These are phyloP conservation scores for Eimeria acervulina DNA, from an alignment of 169 alveolate genomes.

Conservation along the genomic window DNA sequence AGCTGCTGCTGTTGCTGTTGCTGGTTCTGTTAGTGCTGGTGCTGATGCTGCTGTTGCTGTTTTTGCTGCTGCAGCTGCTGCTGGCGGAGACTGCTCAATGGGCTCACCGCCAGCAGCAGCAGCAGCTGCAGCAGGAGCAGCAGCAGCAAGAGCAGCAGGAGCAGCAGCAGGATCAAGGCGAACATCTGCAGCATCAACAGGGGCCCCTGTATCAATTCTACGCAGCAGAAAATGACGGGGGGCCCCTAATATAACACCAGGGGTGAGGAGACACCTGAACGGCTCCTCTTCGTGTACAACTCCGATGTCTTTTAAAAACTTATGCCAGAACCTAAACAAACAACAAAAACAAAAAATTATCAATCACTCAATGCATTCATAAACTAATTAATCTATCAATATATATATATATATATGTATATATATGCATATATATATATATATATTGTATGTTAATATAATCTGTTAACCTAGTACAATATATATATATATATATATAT, in stretches of 20 bases:
- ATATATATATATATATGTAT: too few species aligned
- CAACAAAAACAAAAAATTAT: background rate
- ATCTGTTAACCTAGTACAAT: too few species aligned
- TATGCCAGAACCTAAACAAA: conserved; percentile 91
- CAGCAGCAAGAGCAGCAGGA: background rate
- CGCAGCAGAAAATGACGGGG: conserved; percentile 35
- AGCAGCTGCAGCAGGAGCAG: conserved; percentile 8
- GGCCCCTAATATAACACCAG: conserved; percentile 92
- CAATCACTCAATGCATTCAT: too few species aligned
- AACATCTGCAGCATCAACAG: conserved; percentile 13
- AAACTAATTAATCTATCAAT: too few species aligned
- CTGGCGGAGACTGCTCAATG: background rate
- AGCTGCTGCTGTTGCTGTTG: too few species aligned
- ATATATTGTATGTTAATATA: too few species aligned
- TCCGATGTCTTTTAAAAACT: conserved; percentile 91
- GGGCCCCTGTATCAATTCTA: conserved; percentile 50
- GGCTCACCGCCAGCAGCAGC: background rate
- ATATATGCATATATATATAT: too few species aligned
- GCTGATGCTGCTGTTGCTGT: background rate
- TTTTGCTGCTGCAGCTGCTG: background rate
- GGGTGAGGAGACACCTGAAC: conserved; percentile 91
- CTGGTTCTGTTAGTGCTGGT: too few species aligned
- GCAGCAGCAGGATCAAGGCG: conserved; percentile 1
- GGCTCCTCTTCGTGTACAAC: conserved; percentile 92
- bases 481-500: too few species aligned